Base-by-base conservation (phyloP, 345 rosid genomes). In the Angophora floribunda region DNA sequence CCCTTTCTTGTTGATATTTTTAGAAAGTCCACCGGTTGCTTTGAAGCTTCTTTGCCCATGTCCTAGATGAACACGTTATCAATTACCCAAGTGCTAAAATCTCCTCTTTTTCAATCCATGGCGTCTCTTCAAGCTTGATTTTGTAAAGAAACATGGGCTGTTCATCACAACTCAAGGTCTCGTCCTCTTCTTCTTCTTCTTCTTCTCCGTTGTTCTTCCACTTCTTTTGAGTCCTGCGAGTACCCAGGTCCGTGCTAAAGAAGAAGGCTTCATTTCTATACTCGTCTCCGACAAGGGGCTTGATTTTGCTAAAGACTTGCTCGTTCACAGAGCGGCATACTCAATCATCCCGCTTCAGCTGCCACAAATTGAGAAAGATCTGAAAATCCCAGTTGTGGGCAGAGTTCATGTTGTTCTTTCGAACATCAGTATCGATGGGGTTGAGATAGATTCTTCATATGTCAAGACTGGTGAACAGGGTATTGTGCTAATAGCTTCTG, bases 351-450 rank as follows among this genome's bases (percentile, higher is more conserved):
- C 98, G 52, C 95, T 96, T 91, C 90, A 90, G 70, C 89, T 96
- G 65, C 90, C 94, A 2, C 92, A 91, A 65, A 93, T 94, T 30
- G 93, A 93, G 89, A 96, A 93, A 90, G 85, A 95, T 32, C 90
- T 89, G 87, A 93, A 90, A 86, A 94, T 97, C 90, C 97, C 95
- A 80, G 65, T 95, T 22, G 28, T 97, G 55, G 99, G 99, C 50
- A 93, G 89, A 88, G 97, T 94, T 49, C 82, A 53, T 28, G 82
- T 96, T 86, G 91, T 91, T 92, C 94, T 97, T 3, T 93, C 94
- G 15, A 86, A 93, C 87, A 93, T 96, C 78, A 88, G 89, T 28
- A 93, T 97, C 85, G 51, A 91, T 89, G 75, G 91, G 49, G 94
- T 93, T 36, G 86, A 89, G 51, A 59, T 97, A 47, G 86, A 89